Base-by-base conservation (phyloP, 2,329 filamentous ascomycete species). In the Ascochyta koolunga region DNA sequence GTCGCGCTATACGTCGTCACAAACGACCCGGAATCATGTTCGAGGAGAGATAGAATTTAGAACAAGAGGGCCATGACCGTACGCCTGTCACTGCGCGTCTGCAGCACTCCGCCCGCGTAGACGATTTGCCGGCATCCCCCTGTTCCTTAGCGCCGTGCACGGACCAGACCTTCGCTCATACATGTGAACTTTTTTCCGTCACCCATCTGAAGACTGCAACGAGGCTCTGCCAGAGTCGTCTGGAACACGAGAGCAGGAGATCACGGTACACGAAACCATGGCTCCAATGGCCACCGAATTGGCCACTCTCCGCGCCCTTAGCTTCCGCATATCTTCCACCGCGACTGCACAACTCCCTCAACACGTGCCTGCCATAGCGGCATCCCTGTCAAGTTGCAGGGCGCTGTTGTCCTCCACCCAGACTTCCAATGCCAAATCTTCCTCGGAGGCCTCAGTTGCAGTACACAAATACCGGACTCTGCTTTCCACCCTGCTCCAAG, bases 401-500 rank as follows among this genome's bases (percentile, higher is more conserved):
- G 74, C 80, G 40, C 70, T 89, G 24, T 79, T 96, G 31, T 89
- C 90, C 4, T 78, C 83, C 5, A 76, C 86, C 7, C 82, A 84
- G 56, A 72, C 68, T 27, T 79, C 83, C 54, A 83, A 84, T 50
- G 77, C 79, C 58, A 88, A 87, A 64, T 84, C 82, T 6, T 84
- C 82, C 8, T 83, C 88, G 0, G 90, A 93, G 55, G 80, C 81
- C 37, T 77, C 86, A 0, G 79, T 89, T n/a, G 82, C 91, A 18
- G 82, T 95, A 1, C 90, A 96, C 75, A 93, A 90, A 71, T 81
- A 96, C 66, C 91, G 89, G 70, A 91, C 89, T 4, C 86, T 90
- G 47, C 80, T 96, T 54, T 88, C 86, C 1, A 87, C 89, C 11
- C 80, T 97, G 13, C 78, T 97, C 29, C 89, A 90, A 69, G 91